Evolutionary conservation across 257 asterid species (phyloP), one percentile per base, ranked within the genome.

Genomic region (Scutellaria baicalensis): DNA sequence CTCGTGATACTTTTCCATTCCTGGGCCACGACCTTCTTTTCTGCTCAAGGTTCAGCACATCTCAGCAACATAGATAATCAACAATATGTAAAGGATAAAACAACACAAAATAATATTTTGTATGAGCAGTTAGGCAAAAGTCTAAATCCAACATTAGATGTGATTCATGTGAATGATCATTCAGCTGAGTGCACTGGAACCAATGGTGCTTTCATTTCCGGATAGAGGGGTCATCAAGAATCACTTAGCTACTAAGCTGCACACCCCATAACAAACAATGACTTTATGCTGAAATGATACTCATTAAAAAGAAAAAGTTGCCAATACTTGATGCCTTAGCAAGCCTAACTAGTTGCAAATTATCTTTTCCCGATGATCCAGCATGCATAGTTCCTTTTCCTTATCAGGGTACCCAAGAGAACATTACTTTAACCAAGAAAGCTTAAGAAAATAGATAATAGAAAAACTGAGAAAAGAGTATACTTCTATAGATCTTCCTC

Each of bases 1-100:
- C 81, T 39, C 72, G 76, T 58, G 91, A 87, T 49, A 60, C 83
- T 75, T 79, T 87, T 71, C 80, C 85, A 45, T 77, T 86, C 81
- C 83, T 89, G 73, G 78, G 75, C 87, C 87, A 35, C 21, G 95
- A 77, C 71, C 93, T 83, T 72, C 85, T 87, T 82, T 86, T 88
- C 99, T 94, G 97, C 82, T 72, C 72, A 74, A 80, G 73, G 70
- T 70, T 75, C 81, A 66, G 73, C 59, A 80, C 31, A 79, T 64
- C 50, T 70, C 44, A 62, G 66, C 43, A 62, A 18, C 42, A 20
- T 6, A 67, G 48, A 68, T 48, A 66, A 58, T 49, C 51, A 66
- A 49, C 33, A 66, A 27, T 17, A 38, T 39, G 13, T 44, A 62
- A 38, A 17, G 60, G 47, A 45, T 23, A 42, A 57, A 58, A 33